Evolutionary conservation across 106 monocot species (phyloP).

Genomic region (Platanthera guangdongensis): DNA sequence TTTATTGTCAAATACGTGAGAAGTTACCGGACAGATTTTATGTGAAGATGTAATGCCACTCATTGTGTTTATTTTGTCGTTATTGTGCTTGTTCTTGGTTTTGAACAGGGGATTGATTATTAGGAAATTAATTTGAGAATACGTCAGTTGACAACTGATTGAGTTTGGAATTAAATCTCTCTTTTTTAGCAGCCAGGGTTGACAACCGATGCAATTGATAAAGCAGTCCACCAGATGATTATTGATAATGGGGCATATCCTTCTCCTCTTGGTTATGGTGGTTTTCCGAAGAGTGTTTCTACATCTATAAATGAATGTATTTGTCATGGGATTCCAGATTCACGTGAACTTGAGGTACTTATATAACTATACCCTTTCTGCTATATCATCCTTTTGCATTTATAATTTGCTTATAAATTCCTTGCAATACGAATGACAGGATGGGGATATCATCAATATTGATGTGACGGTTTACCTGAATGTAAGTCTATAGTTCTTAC

Average conservation of each 20-base stretch:
- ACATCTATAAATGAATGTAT: slow-evolving; percentile 99
- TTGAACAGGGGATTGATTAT: too few relatives aligned
- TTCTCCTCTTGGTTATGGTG: slow-evolving; percentile 97
- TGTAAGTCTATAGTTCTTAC: slow-evolving; percentile 45
- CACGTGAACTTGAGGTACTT: slow-evolving; percentile 73
- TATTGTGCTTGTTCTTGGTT: too few relatives aligned
- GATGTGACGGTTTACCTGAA: slow-evolving; percentile 98
- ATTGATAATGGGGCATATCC: slow-evolving; percentile 97
- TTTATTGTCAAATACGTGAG: too few relatives aligned
- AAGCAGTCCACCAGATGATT: slow-evolving; percentile 94
- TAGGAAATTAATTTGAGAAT: too few relatives aligned
- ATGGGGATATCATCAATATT: slow-evolving; percentile 98
- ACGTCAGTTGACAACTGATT: background rate
- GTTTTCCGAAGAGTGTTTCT: slow-evolving; percentile 97
- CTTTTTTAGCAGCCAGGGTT: slow-evolving; percentile 74
- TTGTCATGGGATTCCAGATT: slow-evolving; percentile 98
- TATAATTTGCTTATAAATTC: background rate
- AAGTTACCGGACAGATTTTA: too few relatives aligned
- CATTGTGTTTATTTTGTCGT: too few relatives aligned
- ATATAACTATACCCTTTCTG: background rate
- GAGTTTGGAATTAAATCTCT: background rate
- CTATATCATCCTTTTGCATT: background rate
- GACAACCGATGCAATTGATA: slow-evolving; percentile 93
- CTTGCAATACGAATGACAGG: slow-evolving; percentile 31
- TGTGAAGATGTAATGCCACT: too few relatives aligned